Conservation (phyloP, 2,329 filamentous ascomycete species). For the Aspergillus texensis region DNA sequence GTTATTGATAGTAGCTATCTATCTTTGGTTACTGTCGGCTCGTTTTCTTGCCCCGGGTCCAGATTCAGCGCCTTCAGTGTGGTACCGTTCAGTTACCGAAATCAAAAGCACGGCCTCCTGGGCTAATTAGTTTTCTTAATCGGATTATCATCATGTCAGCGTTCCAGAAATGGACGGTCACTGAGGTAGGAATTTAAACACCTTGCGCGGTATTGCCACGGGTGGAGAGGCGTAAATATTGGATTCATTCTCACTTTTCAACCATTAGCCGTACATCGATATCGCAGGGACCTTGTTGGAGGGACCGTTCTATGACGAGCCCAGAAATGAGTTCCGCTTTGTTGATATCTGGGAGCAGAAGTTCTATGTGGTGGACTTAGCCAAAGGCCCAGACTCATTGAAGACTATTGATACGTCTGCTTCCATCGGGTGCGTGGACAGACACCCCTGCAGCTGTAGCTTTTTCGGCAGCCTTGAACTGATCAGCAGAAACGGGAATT, state of each 20-base stretch:
- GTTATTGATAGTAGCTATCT: background rate
- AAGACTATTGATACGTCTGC: slow-evolving; percentile 59
- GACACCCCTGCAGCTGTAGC: background rate
- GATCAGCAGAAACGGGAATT: slow-evolving; percentile 40
- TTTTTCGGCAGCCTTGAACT: slow-evolving; percentile 31
- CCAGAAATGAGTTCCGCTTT: slow-evolving; percentile 46
- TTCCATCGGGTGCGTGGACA: slow-evolving; percentile 53
- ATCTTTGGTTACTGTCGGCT: background rate
- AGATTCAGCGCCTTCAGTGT: background rate
- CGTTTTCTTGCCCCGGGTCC: background rate
- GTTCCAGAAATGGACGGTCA: slow-evolving; percentile 51
- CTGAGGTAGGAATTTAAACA: slow-evolving; percentile 38
- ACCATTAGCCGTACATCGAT: slow-evolving; percentile 41
- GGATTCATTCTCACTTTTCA: slow-evolving; percentile 16
- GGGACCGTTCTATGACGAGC: slow-evolving; percentile 43
- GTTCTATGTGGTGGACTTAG: slow-evolving; percentile 71
- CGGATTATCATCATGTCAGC: slow-evolving; percentile 30
- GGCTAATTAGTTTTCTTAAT: background rate
- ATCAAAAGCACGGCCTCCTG: slow-evolving; percentile 1
- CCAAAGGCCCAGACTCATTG: slow-evolving; percentile 62
- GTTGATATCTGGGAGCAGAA: slow-evolving; percentile 76
- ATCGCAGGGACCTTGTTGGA: slow-evolving; percentile 44
- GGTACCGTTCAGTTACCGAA: slow-evolving; percentile 6
- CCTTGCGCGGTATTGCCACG: slow-evolving; percentile 2
- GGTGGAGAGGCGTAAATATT: background rate